Evolutionary conservation across 768 basidiomycete species (phyloP), one percentile per base, ranked within the genome.

Genomic region (Boletus sensibilis): DNA sequence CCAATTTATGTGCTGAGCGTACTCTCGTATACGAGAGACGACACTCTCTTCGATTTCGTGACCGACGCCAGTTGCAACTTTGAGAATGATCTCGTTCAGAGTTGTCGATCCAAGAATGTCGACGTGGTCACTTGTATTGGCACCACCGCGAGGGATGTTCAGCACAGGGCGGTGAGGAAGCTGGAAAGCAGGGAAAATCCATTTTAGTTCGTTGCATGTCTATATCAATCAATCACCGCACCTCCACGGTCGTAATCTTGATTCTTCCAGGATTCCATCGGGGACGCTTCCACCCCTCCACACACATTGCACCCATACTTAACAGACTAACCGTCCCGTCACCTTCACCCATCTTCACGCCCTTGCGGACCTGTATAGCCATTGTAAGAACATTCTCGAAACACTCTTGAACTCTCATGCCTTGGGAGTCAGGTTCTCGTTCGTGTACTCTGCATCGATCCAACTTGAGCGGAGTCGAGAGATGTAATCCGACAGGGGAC

Each of bases 241-340:
- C 90, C 83, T 95, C 93, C 53, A 94, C 84, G 16, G 94, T 96
- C 25, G 86, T 84, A 46, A 98, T 75, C 63, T 84, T 81, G 67
- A 97, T 93, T n/a, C 88, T 81, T 13, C 84, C 88, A 1, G 96
- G 96, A 71, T 98, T 98, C 92, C 93, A 98, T 52, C 86, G 78
- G 58, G 80, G 80, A 54, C 86, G 78, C 71, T 90, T 90, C 96
- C 95, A 97, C 8, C 95, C 96, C 67, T 94, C 92, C 12, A 90
- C 87, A 65, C 96, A 98, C 94, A 98, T 97, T n/a, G 90, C 85
- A 16, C 94, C 96, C 51, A 94, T 78, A 61, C 90, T 92, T 34
- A 95, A 66, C 40, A 94, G 73, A 63, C 85, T 85, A 23, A 94
- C 94, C 2, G 97, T 98, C 13, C 97, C 96, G 69, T 98, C 97